Evolutionary conservation across 2,329 filamentous ascomycete genomes (phyloP).

Genomic region (Neurospora sp.): DNA sequence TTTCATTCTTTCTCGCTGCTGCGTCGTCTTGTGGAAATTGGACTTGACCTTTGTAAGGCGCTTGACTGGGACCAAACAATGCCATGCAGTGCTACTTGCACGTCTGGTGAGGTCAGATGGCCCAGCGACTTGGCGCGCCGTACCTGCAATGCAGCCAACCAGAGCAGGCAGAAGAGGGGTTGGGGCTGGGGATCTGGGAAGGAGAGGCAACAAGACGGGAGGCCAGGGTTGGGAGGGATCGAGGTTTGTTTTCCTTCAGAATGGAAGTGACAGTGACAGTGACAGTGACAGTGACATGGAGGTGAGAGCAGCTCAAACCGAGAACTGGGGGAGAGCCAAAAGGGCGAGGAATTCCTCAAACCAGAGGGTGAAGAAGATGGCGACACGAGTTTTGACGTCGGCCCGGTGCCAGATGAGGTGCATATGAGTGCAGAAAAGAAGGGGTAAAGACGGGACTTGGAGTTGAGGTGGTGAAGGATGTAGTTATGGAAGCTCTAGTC

Average conservation of each 20-base stretch:
- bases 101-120: conserved; percentile 21
- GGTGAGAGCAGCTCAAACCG: not conserved
- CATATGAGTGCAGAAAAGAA: not conserved
- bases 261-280: not conserved
- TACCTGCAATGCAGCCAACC: conserved; percentile 18
- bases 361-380: not conserved
- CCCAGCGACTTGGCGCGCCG: conserved; percentile 16
- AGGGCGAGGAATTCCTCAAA: not conserved
- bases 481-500: not conserved
- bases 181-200: conserved; percentile 9
- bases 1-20: not conserved
- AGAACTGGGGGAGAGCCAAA: not conserved
- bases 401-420: not conserved
- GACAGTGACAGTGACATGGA: not conserved
- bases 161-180: conserved; percentile 17
- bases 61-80: not conserved
- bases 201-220: conserved; percentile 5
- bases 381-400: not conserved
- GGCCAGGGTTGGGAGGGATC: conserved; percentile 14
- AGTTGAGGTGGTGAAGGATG: not conserved
- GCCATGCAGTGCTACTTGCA: conserved; percentile 11
- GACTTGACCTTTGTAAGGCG: not conserved
- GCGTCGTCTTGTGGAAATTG: not conserved
- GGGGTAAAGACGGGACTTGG: not conserved
- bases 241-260: conserved; percentile 16